These are phyloP conservation scores for Kodamaea leandrae DNA, from an alignment of 805 yeast genomes.

Conservation along the genomic window DNA sequence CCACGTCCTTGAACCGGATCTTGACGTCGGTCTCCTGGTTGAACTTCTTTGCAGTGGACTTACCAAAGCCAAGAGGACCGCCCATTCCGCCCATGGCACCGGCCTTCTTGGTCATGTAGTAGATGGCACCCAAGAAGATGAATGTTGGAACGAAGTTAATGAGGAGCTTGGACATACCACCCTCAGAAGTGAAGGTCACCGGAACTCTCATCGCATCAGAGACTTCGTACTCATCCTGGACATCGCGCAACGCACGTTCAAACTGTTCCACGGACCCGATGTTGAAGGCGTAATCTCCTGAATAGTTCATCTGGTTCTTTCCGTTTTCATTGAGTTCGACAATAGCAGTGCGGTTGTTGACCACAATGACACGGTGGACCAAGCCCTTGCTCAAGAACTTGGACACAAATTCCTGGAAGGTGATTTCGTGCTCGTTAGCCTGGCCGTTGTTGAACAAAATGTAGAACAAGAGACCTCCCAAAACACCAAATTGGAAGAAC, in stretches of 20 bases:
- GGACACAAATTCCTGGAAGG: constrained; percentile 89
- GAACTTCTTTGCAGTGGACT: constrained; percentile 86
- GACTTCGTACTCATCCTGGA: constrained; percentile 67
- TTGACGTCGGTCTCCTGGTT: constrained; percentile 90
- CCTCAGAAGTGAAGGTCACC: constrained; percentile 72
- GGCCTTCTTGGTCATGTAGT: constrained; percentile 73
- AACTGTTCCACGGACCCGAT: constrained; percentile 89
- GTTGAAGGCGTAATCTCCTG: constrained; percentile 50
- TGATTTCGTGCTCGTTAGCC: constrained; percentile 47
- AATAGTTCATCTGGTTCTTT: constrained; percentile 41
- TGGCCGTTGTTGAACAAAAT: constrained; percentile 18
- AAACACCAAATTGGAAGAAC: constrained; percentile 32
- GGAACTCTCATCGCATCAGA: constrained; percentile 71
- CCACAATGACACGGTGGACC: constrained; percentile 70
- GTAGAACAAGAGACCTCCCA: constrained; percentile 27
- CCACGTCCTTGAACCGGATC: constrained; percentile 89
- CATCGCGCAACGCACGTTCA: constrained; percentile 72
- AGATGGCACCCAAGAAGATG: constrained; percentile 82
- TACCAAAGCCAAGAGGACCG: constrained; percentile 81
- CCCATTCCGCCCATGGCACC: constrained; percentile 72
- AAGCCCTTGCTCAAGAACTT: constrained; percentile 72
- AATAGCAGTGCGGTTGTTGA: constrained; percentile 73
- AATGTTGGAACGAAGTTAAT: constrained; percentile 86
- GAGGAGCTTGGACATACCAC: constrained; percentile 59
- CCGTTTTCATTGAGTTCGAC: constrained; percentile 66